Evolutionary conservation across 495 filamentous ascomycete species (phyloP).

Genomic region (Xylaria longipes): DNA sequence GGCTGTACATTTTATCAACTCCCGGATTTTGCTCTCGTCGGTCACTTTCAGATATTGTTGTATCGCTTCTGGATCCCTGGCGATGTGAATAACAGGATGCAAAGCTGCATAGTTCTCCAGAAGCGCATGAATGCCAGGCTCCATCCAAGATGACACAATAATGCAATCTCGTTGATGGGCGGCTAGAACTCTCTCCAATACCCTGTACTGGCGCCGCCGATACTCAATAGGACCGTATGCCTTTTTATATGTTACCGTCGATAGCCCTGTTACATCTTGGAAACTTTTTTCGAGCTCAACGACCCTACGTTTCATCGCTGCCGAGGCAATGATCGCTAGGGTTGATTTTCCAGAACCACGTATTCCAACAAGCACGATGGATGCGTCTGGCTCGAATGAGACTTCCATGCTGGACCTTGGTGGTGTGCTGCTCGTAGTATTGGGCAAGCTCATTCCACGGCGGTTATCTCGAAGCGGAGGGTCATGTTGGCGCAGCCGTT

Average conservation of each 20-base stretch:
- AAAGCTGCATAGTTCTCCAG: constrained; percentile 60
- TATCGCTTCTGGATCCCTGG: constrained; percentile 67
- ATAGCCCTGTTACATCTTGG: constrained; percentile 62
- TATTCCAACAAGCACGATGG: constrained; percentile 72
- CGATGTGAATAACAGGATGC: constrained; percentile 71
- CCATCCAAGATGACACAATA: constrained; percentile 68
- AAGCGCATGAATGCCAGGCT: constrained; percentile 59
- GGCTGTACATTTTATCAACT: constrained; percentile 54
- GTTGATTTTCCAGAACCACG: constrained; percentile 75
- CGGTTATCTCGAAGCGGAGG: background rate
- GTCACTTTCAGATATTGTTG: constrained; percentile 62
- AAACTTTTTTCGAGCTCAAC: constrained; percentile 71
- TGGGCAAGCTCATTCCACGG: background rate
- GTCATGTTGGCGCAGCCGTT: constrained; percentile 17
- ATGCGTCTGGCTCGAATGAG: constrained; percentile 62
- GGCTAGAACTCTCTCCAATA: constrained; percentile 66
- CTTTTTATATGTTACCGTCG: constrained; percentile 64
- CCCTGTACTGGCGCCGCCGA: constrained; percentile 59
- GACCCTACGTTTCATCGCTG: constrained; percentile 65
- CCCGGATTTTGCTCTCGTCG: constrained; percentile 56
- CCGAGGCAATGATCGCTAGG: constrained; percentile 70
- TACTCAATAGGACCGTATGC: constrained; percentile 61
- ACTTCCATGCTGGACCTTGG: background rate
- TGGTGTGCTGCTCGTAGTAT: constrained; percentile 26
- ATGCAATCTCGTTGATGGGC: constrained; percentile 65